Base-by-base conservation (phyloP, 2,329 filamentous ascomycete genomes). In the Dothistroma septosporum region DNA sequence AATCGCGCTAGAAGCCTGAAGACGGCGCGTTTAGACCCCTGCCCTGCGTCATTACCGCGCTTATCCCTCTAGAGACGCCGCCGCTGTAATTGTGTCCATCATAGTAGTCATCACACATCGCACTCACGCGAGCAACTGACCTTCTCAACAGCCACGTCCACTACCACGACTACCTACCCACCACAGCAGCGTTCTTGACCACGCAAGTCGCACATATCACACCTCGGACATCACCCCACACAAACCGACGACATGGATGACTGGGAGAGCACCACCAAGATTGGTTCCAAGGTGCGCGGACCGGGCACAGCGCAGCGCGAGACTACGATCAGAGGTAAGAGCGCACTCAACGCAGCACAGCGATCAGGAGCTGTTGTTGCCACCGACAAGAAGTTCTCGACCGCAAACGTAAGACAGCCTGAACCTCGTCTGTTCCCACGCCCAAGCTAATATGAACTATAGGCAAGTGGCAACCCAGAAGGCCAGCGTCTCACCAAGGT, bases 401-500 rank as follows among this genome's bases (percentile, higher is more conserved):
- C 85, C 60, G 87, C 88, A 75, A 97, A 97, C 76, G 91, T 94
- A 87, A 72, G 89, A 83, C 47, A 44, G 12, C 22, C 41, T n/a
- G 22, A 53, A 22, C 24, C 50, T 32, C 11, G 22, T 28, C 37
- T 31, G 11, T 31, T 19, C 21, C 19, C 28, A 31, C 31, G 37
- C 41, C 14, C 28, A 37, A 19, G 21, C 28, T 58, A 32, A 60
- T 21, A 56, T 24, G 31, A 33, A 16, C n/a, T 48, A 41, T 61
- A 75, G 72, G 69, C 71, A 44, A 61, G 66, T 47, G 64, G 62
- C 64, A 74, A 73, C 63, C 69, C 70, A 68, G 93, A 97, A 79
- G 94, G 94, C 70, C 94, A 99, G 80, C 92, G 91, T 75, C 84
- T 97, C 67, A 97, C 94, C 69, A 97, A 97, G 83, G 92, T 99